Evolutionary conservation across 179 eudicot genomes (phyloP), one percentile per base, ranked within the genome.

Genomic region (Vitellaria paradoxa): DNA sequence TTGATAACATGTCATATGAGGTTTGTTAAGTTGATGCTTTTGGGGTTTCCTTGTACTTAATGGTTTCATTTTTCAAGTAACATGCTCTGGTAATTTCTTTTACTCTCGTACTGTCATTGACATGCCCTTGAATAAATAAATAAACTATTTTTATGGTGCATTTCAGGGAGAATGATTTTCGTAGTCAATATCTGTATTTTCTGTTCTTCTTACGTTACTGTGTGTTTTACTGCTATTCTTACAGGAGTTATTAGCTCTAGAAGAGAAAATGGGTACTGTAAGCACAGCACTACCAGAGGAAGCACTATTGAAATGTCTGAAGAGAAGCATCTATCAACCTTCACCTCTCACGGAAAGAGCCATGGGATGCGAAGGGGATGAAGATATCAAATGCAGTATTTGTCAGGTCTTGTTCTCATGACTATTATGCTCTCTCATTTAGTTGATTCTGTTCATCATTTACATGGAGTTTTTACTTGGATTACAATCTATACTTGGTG

Each of bases 231-330:
- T 65, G 11, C 63, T 70, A 5, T 55, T 59, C 53, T 55, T 45
- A 64, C 88, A 92, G 98, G 98, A 94, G 83, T 80, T 94, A 66
- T 82, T 94, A 77, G 98, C 91, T 65, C 86, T 94, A 57, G 98
- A 90, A 83, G 98, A 94, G 84, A 91, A 90, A 72, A 94, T 94
- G 91, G 98, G 98, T 70, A 85, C 87, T 10, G 98, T 94, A 61
- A 92, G 91, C 85, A 94, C 97, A 67, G 96, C 92, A 66, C 79
- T 90, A 70, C 82, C 94, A 20, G 92, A 92, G 77, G 96, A 92
- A 72, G 87, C 82, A 78, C 67, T 94, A 55, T 85, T 79, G 59
- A 88, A 86, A 76, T 87, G 96, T 87, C 87, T 94, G 23, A 72
- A 71, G 68, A 88, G 80, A 78, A 85, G 86, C 84, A 76, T 81